A percentile compares a stretch with the other conserved stretches of the same genome.
These are phyloP conservation scores for Plantago ovata DNA, from an alignment of 257 asterid genomes.

Conservation along the genomic window DNA sequence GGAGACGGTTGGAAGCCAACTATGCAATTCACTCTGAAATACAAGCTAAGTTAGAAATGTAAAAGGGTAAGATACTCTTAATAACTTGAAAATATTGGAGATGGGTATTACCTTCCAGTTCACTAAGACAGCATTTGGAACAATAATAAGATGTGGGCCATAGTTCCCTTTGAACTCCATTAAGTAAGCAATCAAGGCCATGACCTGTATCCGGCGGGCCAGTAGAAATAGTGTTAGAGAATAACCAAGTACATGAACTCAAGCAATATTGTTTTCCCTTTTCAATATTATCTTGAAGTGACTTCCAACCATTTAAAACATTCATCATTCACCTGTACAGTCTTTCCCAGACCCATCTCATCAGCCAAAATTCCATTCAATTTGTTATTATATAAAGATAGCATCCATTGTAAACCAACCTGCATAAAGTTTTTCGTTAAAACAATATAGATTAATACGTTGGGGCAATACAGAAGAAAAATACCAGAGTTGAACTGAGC, in stretches of 20 bases:
- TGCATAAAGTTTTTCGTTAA: conserved; percentile 28
- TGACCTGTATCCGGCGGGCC: conserved; percentile 53
- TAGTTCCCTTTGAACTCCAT: conserved; percentile 99
- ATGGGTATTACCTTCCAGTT: conserved; percentile 84
- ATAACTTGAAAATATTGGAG: conserved; percentile 19
- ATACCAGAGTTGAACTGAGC: conserved; percentile 18
- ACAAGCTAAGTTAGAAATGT: conserved; percentile 28
- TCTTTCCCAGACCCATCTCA: conserved; percentile 99
- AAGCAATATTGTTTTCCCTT: conserved; percentile 12
- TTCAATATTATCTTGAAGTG: background rate
- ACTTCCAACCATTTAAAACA: conserved; percentile 14
- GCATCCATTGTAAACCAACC: conserved; percentile 99
- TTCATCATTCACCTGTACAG: conserved; percentile 76
- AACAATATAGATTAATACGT: conserved; percentile 15
- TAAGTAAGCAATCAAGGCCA: conserved; percentile 90
- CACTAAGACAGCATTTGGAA: conserved; percentile 98
- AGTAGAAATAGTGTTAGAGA: conserved; percentile 4
- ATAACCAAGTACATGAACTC: conserved; percentile 1
- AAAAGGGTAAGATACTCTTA: conserved; percentile 8
- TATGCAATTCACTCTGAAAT: conserved; percentile 84
- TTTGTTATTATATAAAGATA: conserved; percentile 92
- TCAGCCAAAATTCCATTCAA: conserved; percentile 98
- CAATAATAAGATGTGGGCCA: conserved; percentile 98
- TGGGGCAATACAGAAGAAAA: conserved; percentile 15
- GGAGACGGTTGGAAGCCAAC: conserved; percentile 94